Conservation (phyloP, 2,329 filamentous ascomycete genomes). For the Microcyclosporella mali region DNA sequence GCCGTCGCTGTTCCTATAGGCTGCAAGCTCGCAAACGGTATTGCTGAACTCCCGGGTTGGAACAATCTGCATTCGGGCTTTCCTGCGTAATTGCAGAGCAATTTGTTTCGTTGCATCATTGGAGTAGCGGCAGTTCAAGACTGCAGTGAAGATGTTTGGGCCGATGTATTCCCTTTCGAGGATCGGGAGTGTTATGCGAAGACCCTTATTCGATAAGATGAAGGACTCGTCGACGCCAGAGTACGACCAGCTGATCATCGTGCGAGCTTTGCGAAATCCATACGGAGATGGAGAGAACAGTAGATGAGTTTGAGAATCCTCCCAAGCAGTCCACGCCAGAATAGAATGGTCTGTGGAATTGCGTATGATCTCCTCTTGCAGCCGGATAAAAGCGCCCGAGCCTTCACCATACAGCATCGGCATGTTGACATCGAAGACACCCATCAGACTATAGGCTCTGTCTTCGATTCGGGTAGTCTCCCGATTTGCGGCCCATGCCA, state of each 20-base stretch:
- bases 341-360: slow-evolving; percentile 20
- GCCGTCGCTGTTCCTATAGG: slow-evolving; percentile 8
- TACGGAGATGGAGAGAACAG: slow-evolving; percentile 16
- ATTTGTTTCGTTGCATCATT: slow-evolving; percentile 10
- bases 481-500: slow-evolving; percentile 19
- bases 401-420: slow-evolving; percentile 24
- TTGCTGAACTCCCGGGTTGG: slow-evolving; percentile 13
- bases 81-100: slow-evolving; percentile 11
- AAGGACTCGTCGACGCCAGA: slow-evolving; percentile 19
- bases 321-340: slow-evolving; percentile 21
- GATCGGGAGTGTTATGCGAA: slow-evolving; percentile 15
- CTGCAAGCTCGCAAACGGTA: slow-evolving; percentile 16
- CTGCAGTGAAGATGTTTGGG: slow-evolving; percentile 8
- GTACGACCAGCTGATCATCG: slow-evolving; percentile 15
- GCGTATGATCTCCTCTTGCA: slow-evolving; percentile 26
- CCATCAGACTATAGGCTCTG: slow-evolving; percentile 22
- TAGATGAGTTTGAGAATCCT: slow-evolving; percentile 12
- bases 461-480: slow-evolving; percentile 17
- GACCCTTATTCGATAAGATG: slow-evolving; percentile 16
- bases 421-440: slow-evolving; percentile 24
- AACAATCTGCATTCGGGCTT: slow-evolving; percentile 13
- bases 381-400: slow-evolving; percentile 20
- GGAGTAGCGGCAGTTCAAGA: slow-evolving; percentile 18
- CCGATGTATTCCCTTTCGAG: slow-evolving; percentile 6
- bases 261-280: slow-evolving; percentile 17